Evolutionary conservation across 805 yeast species (phyloP), one percentile per base, ranked within the genome.

Genomic region (Teunomyces kruisii): DNA sequence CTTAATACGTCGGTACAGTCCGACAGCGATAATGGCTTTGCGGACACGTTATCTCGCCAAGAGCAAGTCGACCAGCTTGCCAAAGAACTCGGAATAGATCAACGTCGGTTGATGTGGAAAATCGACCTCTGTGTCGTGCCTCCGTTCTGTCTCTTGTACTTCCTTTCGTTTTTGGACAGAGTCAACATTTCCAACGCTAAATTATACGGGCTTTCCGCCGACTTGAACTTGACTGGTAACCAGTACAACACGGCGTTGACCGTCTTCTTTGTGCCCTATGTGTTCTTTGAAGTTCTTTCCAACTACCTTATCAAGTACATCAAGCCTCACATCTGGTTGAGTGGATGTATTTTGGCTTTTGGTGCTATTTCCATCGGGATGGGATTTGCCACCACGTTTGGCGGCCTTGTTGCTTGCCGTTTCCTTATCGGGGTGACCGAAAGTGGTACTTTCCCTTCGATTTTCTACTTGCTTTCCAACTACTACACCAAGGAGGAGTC

Each of bases 171-270:
- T 58, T 67, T 88, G 57, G 95, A 88, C 61, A 74, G 95, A 62
- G 91, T 87, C 47, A 88, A 88, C 61, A 85, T 88, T 49, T 81
- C 91, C 26, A 87, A 88, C 63, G 95, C 96, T 6, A 81, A 81
- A 48, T 77, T 84, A 44, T 86, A 86, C 57, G 89, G 89, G 9
- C 70, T 88, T 70, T 72, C 73, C 15, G 63, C 56, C 1, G 86
- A 81, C 46, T 62, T 88, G 29, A 55, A 72, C 14, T 68, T 88
- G 33, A 61, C 63, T 1, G 84, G 84, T 7, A 72, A 74, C 52
- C 83, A 85, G 55, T 85, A 74, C 68, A 81, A 83, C 57, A 74
- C 72, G 28, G 84, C 86, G 3, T 72, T 86, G 51, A 81, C 88
- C 6, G 76, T 85, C 8, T 85, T 86, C 62, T 86, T 84, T 53